Percentiles rank a stretch among this genome's conserved stretches.
Evolutionary conservation across 1,139 yeast genomes (phyloP).

Genomic region (Magnusiomyces starmeri): DNA sequence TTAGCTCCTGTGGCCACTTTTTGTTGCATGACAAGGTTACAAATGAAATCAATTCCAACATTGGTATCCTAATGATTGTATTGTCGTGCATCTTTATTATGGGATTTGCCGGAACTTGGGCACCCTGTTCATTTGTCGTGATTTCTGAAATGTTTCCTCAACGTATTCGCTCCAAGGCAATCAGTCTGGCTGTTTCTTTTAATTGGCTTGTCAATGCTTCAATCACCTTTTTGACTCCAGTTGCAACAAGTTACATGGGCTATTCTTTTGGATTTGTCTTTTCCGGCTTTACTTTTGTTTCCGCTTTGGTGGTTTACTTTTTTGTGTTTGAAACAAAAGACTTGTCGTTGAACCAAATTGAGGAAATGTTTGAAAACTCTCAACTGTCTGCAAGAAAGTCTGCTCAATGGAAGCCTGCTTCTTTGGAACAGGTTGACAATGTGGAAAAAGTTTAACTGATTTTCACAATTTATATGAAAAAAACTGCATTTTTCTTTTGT

Average conservation of each 20-base stretch:
- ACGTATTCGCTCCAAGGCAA: constrained; percentile 72
- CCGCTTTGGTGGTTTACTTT: constrained; percentile 56
- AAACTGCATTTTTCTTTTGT: background rate
- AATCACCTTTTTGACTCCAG: constrained; percentile 68
- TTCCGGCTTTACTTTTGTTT: constrained; percentile 51
- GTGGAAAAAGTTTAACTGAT: background rate
- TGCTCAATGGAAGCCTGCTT: background rate
- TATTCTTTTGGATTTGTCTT: constrained; percentile 37
- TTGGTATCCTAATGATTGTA: constrained; percentile 72
- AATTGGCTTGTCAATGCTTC: constrained; percentile 38
- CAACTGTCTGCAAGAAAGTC: constrained; percentile 32
- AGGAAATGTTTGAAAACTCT: constrained; percentile 41
- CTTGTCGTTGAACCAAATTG: constrained; percentile 65
- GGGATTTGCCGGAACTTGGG: constrained; percentile 85
- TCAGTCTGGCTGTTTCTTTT: constrained; percentile 39
- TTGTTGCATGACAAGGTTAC: background rate
- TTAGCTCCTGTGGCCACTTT: constrained; percentile 58
- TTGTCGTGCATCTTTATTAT: constrained; percentile 73
- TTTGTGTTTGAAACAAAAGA: constrained; percentile 71
- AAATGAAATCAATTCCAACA: constrained; percentile 29
- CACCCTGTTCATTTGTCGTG: constrained; percentile 73
- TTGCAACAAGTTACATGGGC: constrained; percentile 48
- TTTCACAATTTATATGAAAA: background rate
- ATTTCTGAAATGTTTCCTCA: constrained; percentile 74
- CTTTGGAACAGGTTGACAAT: background rate